phyloP scores from a whole-genome alignment of 345 rosid species.

The Populus nigra region DNA sequence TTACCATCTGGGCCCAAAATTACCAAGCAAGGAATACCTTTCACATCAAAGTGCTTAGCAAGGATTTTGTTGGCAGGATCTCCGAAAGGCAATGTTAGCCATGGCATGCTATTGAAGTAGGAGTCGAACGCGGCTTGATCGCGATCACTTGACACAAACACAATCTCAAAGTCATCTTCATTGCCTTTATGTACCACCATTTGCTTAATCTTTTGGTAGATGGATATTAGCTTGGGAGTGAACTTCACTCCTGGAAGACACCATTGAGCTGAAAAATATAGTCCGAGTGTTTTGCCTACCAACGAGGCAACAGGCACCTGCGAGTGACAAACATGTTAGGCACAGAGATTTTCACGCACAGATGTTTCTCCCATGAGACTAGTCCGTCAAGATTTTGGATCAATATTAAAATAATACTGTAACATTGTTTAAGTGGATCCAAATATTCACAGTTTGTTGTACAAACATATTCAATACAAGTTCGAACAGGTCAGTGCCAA shows the following conservation, averaged over 20 bases:
- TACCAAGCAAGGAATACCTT: conserved; percentile 51
- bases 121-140: conserved; percentile 37
- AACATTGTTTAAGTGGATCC: background rate
- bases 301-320: conserved; percentile 49
- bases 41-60: conserved; percentile 45
- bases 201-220: conserved; percentile 49
- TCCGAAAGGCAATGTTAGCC: conserved; percentile 53
- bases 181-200: conserved; percentile 8
- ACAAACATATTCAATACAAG: background rate
- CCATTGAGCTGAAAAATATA: conserved; percentile 62
- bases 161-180: conserved; percentile 51
- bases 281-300: conserved; percentile 51
- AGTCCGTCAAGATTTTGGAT: background rate
- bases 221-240: conserved; percentile 45
- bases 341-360: background rate
- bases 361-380: background rate
- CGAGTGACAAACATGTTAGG: background rate
- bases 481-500: background rate
- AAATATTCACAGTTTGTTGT: background rate
- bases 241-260: conserved; percentile 51
- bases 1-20: conserved; percentile 60
- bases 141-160: conserved; percentile 45
- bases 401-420: background rate
- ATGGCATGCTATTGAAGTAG: conserved; percentile 46
- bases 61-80: conserved; percentile 38